Conservation (phyloP, 2,329 filamentous ascomycete species). For the Scedosporium boydii region DNA sequence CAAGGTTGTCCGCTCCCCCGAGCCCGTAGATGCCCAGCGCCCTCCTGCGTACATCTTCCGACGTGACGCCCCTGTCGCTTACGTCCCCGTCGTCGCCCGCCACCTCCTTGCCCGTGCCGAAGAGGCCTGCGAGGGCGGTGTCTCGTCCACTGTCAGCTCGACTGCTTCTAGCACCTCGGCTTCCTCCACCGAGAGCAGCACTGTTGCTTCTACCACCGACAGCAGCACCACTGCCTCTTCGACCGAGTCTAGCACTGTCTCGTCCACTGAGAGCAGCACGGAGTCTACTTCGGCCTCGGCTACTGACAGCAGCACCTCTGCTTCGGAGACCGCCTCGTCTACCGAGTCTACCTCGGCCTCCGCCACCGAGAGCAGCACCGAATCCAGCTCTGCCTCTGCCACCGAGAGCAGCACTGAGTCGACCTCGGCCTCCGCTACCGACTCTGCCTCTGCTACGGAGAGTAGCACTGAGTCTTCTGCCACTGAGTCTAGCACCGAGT, state of each 20-base stretch:
- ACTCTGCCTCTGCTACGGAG: not conserved
- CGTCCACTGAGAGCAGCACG: constrained; percentile 9
- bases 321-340: not conserved
- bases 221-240: constrained; percentile 9
- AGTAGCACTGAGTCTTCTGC: not conserved
- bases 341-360: constrained; percentile 6
- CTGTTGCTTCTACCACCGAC: constrained; percentile 9
- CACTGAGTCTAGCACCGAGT: too few species aligned
- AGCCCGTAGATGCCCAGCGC: not conserved
- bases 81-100: constrained; percentile 4
- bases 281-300: not conserved
- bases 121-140: constrained; percentile 6
- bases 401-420: constrained; percentile 5
- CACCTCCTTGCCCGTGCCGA: constrained; percentile 6
- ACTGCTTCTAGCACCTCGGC: constrained; percentile 6
- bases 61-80: constrained; percentile 1
- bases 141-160: constrained; percentile 7
- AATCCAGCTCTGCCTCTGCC: constrained; percentile 1
- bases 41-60: constrained; percentile 5
- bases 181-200: constrained; percentile 6
- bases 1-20: not conserved
- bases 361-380: constrained; percentile 5
- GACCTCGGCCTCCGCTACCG: not conserved
- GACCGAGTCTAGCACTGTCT: constrained; percentile 4
- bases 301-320: constrained; percentile 6